phyloP scores from a whole-genome alignment of 148 eudicot species.

The Rhododendron kiyosumense region DNA sequence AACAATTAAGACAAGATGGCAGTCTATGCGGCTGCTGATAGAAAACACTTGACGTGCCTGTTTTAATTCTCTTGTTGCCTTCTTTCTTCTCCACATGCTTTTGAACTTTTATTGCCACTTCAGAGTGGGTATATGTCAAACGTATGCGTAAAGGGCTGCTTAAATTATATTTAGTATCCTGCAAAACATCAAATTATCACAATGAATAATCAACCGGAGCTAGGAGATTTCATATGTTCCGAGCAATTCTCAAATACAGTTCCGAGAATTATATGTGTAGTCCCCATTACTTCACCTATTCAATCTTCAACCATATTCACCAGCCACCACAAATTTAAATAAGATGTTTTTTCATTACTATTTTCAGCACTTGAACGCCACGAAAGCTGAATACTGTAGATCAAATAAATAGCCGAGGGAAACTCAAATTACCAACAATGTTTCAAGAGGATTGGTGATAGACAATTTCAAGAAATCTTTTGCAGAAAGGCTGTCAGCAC shows the following conservation, averaged over 20 bases:
- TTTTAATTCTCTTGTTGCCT: slow-evolving; percentile 64
- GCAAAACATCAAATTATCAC: slow-evolving; percentile 22
- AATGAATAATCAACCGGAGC: slow-evolving; percentile 10
- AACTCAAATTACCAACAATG: slow-evolving; percentile 47
- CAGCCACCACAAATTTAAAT: not conserved
- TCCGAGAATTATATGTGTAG: not conserved
- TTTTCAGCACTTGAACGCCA: slow-evolving; percentile 5
- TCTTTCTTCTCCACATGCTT: slow-evolving; percentile 32
- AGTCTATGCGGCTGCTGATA: not conserved
- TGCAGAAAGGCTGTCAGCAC: slow-evolving; percentile 41
- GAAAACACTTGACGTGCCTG: slow-evolving; percentile 40
- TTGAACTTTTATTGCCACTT: slow-evolving; percentile 22
- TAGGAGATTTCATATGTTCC: not conserved
- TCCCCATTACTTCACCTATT: not conserved
- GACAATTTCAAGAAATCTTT: slow-evolving; percentile 70
- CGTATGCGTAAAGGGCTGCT: slow-evolving; percentile 74
- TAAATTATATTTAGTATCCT: slow-evolving; percentile 53
- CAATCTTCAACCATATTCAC: not conserved
- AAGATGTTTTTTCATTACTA: not conserved
- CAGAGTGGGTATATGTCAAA: slow-evolving; percentile 53
- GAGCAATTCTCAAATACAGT: not conserved
- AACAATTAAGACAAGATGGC: not conserved
- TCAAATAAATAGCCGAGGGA: not conserved
- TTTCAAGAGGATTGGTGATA: slow-evolving; percentile 53
- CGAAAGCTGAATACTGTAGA: not conserved